These are phyloP conservation scores for Uronychia setigera DNA, from an alignment of 73 alveolate species.

Conservation along the genomic window DNA sequence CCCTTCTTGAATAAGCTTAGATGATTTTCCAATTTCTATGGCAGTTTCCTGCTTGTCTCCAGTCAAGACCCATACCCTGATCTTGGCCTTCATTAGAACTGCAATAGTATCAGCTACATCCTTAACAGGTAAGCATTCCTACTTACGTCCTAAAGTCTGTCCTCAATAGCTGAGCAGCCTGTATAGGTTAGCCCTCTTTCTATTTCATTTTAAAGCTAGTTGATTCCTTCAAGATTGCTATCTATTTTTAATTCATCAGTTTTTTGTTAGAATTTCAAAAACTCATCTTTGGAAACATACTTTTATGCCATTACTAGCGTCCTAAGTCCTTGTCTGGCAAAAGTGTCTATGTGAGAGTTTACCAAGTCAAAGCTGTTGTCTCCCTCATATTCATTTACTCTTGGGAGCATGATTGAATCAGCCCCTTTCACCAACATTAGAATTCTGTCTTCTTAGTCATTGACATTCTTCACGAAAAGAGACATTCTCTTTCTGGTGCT, in stretches of 20 bases:
- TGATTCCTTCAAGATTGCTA: constrained; percentile 48
- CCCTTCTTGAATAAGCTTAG: constrained; percentile 68
- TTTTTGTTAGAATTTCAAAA: neutral
- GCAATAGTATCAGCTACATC: constrained; percentile 74
- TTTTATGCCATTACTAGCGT: constrained; percentile 15
- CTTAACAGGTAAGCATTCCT: constrained; percentile 22
- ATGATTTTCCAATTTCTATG: constrained; percentile 75
- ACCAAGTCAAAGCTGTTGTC: neutral
- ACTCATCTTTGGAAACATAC: neutral
- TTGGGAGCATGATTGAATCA: constrained; percentile 67
- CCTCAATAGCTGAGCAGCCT: constrained; percentile 98
- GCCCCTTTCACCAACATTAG: constrained; percentile 72
- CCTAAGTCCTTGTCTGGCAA: constrained; percentile 15
- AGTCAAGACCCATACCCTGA: constrained; percentile 85
- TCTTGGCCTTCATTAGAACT: constrained; percentile 69
- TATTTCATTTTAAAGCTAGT: constrained; percentile 72
- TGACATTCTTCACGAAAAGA: constrained; percentile 50
- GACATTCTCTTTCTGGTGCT: constrained; percentile 80
- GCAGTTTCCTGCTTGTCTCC: constrained; percentile 92
- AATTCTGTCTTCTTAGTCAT: too few relatives aligned
- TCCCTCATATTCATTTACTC: neutral
- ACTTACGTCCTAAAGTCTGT: constrained; percentile 22
- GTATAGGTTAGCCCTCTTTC: constrained; percentile 84
- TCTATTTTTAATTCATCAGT: constrained; percentile 51
- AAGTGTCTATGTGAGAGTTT: neutral